Conservation (phyloP, 176 grass and related monocot species). For the Eragrostis curvula region DNA sequence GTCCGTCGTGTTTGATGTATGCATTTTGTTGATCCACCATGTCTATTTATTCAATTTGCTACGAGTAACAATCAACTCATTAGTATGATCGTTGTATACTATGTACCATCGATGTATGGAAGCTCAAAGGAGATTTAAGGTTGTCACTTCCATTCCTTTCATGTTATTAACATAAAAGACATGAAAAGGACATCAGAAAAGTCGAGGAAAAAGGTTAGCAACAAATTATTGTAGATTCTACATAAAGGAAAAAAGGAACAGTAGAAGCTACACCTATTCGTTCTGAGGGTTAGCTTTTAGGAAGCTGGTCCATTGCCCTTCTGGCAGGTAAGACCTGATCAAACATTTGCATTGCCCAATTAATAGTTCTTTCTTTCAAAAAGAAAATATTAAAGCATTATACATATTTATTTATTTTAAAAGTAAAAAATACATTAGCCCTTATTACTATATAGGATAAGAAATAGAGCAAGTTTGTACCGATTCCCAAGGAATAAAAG, state of each 20-base stretch:
- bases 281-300: slow-evolving; percentile 35
- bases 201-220: not conserved
- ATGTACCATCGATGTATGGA: not conserved
- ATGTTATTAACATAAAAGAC: not conserved
- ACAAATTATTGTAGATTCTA: slow-evolving; percentile 25
- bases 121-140: not conserved
- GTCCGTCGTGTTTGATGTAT: not conserved
- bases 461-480: no score
- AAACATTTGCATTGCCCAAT: not conserved
- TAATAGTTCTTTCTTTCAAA: no score
- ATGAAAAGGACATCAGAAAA: slow-evolving; percentile 1
- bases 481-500: no score
- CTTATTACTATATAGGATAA: no score
- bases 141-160: not conserved
- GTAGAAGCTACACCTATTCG: slow-evolving; percentile 42
- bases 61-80: not conserved
- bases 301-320: slow-evolving; percentile 44
- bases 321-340: slow-evolving; percentile 3
- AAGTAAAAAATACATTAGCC: no score
- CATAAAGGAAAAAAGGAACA: slow-evolving; percentile 36
- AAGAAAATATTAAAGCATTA: no score
- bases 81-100: not conserved
- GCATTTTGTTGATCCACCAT: not conserved
- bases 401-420: no score
- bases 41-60: not conserved